Percentiles rank a stretch among this genome's conserved stretches.
phyloP scores from a whole-genome alignment of 768 basidiomycete genomes.

The Tylopilus plumbeoviolaceoides region DNA sequence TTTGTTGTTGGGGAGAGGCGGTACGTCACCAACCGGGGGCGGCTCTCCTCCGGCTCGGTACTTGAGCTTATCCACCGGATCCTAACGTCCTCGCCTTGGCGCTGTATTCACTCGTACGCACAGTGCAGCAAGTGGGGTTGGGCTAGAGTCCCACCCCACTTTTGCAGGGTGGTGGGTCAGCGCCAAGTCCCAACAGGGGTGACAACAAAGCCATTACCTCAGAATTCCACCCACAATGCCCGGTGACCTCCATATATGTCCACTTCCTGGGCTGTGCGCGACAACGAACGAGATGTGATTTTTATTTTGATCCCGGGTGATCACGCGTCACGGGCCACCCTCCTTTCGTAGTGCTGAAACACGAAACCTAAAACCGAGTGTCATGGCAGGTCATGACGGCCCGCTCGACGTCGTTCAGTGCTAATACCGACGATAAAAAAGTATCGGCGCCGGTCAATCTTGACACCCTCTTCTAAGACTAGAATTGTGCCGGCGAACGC shows the following conservation, averaged over 20 bases:
- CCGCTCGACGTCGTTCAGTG: not conserved
- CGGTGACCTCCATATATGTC: not conserved
- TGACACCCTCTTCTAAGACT: not conserved
- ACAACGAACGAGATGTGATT: not conserved
- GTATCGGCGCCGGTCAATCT: not conserved
- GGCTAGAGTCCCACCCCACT: not conserved
- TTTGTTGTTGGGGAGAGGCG: constrained; percentile 4
- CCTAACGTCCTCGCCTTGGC: not conserved
- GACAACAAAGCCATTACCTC: not conserved
- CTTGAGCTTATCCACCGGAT: constrained; percentile 10
- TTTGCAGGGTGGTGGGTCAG: not conserved
- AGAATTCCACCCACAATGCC: not conserved
- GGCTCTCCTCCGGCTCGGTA: constrained; percentile 9
- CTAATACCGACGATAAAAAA: not conserved
- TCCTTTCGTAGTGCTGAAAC: constrained; percentile 7
- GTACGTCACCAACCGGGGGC: constrained; percentile 11
- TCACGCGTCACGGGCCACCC: not conserved
- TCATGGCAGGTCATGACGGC: not conserved
- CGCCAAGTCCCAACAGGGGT: not conserved
- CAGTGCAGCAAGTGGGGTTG: too few relatives aligned
- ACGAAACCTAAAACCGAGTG: constrained; percentile 3
- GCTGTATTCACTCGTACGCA: not conserved
- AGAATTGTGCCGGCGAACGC: not conserved
- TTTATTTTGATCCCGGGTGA: not conserved
- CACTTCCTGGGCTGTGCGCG: not conserved